A percentile compares a stretch with the other conserved stretches of the same genome.
These are phyloP conservation scores for Teratosphaeria viscida DNA, from an alignment of 2,329 filamentous ascomycete species.

Conservation along the genomic window DNA sequence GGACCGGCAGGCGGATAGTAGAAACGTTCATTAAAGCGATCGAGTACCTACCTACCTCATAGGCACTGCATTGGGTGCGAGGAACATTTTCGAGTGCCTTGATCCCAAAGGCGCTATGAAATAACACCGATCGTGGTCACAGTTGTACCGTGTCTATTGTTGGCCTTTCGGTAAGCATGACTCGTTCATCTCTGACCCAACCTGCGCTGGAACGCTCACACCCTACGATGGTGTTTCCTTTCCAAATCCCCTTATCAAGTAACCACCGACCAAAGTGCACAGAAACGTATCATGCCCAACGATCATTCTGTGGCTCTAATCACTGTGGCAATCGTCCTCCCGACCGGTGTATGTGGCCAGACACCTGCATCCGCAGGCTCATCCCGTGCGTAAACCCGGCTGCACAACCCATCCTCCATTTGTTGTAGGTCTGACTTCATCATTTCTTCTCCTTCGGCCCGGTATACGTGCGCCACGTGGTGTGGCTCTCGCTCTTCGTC, in stretches of 20 bases:
- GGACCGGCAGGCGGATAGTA: too few species aligned
- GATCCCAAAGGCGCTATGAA: too few species aligned
- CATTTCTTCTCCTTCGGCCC: background rate
- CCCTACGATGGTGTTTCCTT: background rate
- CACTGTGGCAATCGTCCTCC: background rate
- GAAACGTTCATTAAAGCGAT: too few species aligned
- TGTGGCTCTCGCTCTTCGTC: constrained; percentile 7
- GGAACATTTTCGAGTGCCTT: too few species aligned
- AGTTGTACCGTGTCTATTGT: background rate
- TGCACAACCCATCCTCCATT: too few species aligned
- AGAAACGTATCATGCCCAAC: background rate
- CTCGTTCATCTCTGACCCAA: background rate
- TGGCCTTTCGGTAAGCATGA: background rate
- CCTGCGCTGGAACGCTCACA: background rate
- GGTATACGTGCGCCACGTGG: background rate
- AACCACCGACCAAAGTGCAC: background rate
- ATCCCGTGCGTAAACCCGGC: background rate
- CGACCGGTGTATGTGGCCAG: background rate
- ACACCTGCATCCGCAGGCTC: background rate
- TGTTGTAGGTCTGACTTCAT: background rate
- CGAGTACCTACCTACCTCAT: too few species aligned
- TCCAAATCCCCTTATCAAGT: background rate
- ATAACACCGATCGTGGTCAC: background rate
- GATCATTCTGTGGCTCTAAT: background rate
- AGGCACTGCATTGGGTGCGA: too few species aligned